phyloP scores from a whole-genome alignment of 805 yeast genomes.

The Geotrichum ghanense region DNA sequence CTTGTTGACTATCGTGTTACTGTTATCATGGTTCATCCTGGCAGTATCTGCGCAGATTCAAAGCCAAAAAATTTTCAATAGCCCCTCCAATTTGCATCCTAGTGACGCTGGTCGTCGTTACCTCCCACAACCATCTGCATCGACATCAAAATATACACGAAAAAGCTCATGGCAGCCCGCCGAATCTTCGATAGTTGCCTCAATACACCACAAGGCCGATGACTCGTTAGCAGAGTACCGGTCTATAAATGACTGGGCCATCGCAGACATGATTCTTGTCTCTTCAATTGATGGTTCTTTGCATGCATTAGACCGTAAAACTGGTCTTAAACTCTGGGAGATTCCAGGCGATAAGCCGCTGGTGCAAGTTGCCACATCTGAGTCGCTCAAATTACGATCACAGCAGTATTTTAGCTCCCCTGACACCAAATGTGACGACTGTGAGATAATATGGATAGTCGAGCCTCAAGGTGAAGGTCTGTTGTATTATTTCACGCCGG shows the following conservation, averaged over 20 bases:
- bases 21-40: too few relatives aligned
- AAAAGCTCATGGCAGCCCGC: neutral
- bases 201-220: slow-evolving; percentile 3
- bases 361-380: slow-evolving; percentile 30
- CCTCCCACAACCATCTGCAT: slow-evolving; percentile 1
- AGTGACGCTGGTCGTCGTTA: slow-evolving; percentile 1
- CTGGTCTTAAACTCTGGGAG: slow-evolving; percentile 73
- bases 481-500: slow-evolving; percentile 66
- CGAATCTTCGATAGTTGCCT: neutral
- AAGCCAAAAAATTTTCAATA: neutral
- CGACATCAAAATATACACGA: neutral
- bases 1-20: too few relatives aligned
- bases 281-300: slow-evolving; percentile 82
- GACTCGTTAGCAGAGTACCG: slow-evolving; percentile 8
- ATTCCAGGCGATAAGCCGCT: slow-evolving; percentile 54
- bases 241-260: slow-evolving; percentile 33
- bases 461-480: slow-evolving; percentile 85
- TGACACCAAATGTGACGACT: slow-evolving; percentile 16
- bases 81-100: neutral
- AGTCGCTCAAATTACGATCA: slow-evolving; percentile 1
- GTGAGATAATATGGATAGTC: slow-evolving; percentile 62
- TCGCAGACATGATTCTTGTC: slow-evolving; percentile 51
- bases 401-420: slow-evolving; percentile 1
- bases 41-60: slow-evolving; percentile 2
- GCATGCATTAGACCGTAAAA: slow-evolving; percentile 65